A percentile compares a stretch with the other conserved stretches of the same genome.
Evolutionary conservation across 805 yeast species (phyloP).

Genomic region (Komagataella kurtzmanii): DNA sequence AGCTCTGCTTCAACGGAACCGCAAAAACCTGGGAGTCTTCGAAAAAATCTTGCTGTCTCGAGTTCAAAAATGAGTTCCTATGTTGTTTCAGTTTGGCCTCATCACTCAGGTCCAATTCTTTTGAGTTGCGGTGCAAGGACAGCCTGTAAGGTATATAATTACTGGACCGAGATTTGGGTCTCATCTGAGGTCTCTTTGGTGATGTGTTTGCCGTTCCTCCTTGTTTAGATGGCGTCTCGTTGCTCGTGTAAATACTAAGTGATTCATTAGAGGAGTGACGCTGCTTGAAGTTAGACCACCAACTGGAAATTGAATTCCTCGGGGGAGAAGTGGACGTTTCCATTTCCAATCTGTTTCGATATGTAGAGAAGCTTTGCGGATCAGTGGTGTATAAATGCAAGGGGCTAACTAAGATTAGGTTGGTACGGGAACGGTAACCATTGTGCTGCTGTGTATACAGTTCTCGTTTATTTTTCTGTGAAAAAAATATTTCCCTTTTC

Average conservation of each 20-base stretch:
- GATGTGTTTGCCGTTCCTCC: neutral
- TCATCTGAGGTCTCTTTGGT: neutral
- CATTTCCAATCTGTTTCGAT: neutral
- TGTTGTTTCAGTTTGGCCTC: constrained; percentile 25
- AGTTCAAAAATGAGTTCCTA: constrained; percentile 31
- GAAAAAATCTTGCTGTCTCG: constrained; percentile 27
- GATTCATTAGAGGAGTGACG: neutral
- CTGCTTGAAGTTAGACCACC: neutral
- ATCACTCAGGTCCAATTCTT: constrained; percentile 11
- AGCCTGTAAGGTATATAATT: constrained; percentile 20
- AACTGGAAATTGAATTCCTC: neutral
- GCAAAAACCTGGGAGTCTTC: constrained; percentile 60
- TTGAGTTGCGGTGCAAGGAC: constrained; percentile 15
- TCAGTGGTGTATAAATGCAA: neutral
- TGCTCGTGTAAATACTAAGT: neutral
- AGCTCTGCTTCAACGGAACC: constrained; percentile 57
- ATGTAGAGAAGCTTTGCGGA: neutral
- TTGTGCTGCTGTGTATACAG: neutral
- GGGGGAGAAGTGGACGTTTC: neutral
- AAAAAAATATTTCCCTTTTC: neutral
- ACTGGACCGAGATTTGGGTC: constrained; percentile 1
- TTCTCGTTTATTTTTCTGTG: neutral
- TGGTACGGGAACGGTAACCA: neutral
- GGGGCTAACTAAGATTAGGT: neutral
- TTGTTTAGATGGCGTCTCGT: neutral